Percentiles rank a stretch among this genome's conserved stretches.
Evolutionary conservation across 768 basidiomycete genomes (phyloP).

Genomic region (Agaricus sinodeliciosus): DNA sequence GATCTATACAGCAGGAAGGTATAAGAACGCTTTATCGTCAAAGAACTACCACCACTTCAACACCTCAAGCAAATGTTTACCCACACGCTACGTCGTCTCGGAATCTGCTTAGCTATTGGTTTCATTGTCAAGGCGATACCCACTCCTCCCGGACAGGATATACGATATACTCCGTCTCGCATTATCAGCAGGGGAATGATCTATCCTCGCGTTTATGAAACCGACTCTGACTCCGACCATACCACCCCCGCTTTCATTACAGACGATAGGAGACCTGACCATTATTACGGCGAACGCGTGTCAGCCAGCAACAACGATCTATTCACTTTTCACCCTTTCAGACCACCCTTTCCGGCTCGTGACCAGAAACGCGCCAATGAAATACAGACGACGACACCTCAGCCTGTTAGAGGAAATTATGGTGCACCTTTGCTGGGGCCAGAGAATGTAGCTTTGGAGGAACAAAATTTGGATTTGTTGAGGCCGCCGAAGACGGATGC

Average conservation of each 20-base stretch:
- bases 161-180: conserved; percentile 14
- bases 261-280: not conserved
- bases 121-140: not conserved
- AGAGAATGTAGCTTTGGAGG: conserved; percentile 46
- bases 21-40: too few species aligned
- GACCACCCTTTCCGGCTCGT: too few species aligned
- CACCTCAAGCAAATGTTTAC: too few species aligned
- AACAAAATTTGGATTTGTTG: conserved; percentile 50
- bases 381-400: conserved; percentile 17
- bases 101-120: not conserved
- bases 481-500: conserved; percentile 60
- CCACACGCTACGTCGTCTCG: not conserved
- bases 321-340: too few species aligned
- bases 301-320: not conserved
- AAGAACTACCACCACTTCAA: not conserved
- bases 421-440: conserved; percentile 50
- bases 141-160: conserved; percentile 10
- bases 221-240: not conserved
- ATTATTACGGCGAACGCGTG: too few species aligned
- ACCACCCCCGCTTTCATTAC: not conserved
- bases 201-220: not conserved
- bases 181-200: not conserved
- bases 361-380: too few species aligned
- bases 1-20: too few species aligned
- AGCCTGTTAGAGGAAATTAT: conserved; percentile 37